Evolutionary conservation across 148 eudicot genomes (phyloP).

Genomic region (Rheum nobile): DNA sequence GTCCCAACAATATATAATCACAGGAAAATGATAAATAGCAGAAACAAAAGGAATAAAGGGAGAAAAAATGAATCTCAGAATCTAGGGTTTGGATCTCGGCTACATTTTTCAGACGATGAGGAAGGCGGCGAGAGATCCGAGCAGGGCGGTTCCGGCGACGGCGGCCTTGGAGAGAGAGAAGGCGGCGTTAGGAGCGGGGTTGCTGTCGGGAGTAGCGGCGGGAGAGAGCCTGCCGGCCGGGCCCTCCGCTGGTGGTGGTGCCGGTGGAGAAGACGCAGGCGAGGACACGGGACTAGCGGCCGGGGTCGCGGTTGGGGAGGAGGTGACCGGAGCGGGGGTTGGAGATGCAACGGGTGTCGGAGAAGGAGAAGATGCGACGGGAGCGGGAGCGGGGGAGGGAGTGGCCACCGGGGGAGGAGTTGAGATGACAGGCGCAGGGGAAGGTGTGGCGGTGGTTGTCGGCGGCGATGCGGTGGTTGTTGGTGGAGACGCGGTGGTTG

Average conservation of each 20-base stretch:
- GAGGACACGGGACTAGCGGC: neutral
- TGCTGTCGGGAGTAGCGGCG: neutral
- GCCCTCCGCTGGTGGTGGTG: neutral
- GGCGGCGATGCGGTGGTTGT: slow-evolving; percentile 2
- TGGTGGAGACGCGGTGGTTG: neutral
- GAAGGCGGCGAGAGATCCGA: slow-evolving; percentile 20
- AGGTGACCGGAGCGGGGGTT: neutral
- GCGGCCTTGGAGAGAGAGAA: slow-evolving; percentile 13
- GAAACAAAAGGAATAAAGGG: neutral
- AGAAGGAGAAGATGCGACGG: neutral
- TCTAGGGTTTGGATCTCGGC: neutral
- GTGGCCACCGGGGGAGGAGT: neutral
- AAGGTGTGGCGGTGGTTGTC: neutral
- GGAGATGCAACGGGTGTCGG: neutral
- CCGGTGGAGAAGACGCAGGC: neutral
- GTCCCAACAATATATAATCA: neutral
- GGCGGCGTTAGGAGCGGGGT: neutral
- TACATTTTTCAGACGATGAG: slow-evolving; percentile 9
- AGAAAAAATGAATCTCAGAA: neutral
- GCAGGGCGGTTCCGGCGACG: slow-evolving; percentile 14
- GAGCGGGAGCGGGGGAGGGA: neutral
- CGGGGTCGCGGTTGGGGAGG: neutral
- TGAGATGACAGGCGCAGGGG: neutral
- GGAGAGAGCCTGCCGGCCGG: neutral
- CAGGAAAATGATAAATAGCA: neutral